Conservation (phyloP, 2,329 filamentous ascomycete genomes). For the Aureobasidium sp. region DNA sequence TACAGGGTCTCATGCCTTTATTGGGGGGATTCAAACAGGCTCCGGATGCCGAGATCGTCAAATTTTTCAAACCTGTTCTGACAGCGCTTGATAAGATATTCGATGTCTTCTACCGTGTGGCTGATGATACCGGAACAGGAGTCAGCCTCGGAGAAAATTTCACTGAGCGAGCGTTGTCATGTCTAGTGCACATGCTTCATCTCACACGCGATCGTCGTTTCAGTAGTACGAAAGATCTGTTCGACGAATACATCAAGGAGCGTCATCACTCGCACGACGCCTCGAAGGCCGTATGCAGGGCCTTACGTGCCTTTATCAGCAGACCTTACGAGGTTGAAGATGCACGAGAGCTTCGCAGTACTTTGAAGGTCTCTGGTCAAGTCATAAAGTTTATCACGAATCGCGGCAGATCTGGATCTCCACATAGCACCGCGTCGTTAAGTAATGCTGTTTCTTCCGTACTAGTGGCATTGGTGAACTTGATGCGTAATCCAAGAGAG, state of each 20-base stretch:
- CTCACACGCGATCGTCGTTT: slow-evolving; percentile 17
- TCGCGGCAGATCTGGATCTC: not conserved
- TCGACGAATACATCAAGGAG: slow-evolving; percentile 15
- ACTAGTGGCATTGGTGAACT: slow-evolving; percentile 1
- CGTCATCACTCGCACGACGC: slow-evolving; percentile 15
- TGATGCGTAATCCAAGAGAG: slow-evolving; percentile 14
- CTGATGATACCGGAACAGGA: slow-evolving; percentile 10
- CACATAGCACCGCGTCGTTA: not conserved
- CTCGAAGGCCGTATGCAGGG: slow-evolving; percentile 14
- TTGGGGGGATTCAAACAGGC: slow-evolving; percentile 85
- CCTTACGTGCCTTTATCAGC: slow-evolving; percentile 15
- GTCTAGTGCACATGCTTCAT: slow-evolving; percentile 15
- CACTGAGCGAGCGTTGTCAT: slow-evolving; percentile 16
- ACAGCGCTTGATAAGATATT: slow-evolving; percentile 13
- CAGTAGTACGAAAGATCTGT: slow-evolving; percentile 13
- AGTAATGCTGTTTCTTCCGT: slow-evolving; percentile 5
- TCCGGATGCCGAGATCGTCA: slow-evolving; percentile 95
- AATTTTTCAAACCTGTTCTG: slow-evolving; percentile 56
- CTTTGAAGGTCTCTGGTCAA: slow-evolving; percentile 17
- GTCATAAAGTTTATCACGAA: slow-evolving; percentile 15
- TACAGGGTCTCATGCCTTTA: slow-evolving; percentile 33
- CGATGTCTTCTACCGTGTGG: slow-evolving; percentile 7
- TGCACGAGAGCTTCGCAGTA: slow-evolving; percentile 17
- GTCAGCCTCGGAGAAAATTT: slow-evolving; percentile 9
- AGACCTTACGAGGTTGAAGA: slow-evolving; percentile 17